phyloP scores from a whole-genome alignment of 495 filamentous ascomycete species.

The Penicillium canariense region DNA sequence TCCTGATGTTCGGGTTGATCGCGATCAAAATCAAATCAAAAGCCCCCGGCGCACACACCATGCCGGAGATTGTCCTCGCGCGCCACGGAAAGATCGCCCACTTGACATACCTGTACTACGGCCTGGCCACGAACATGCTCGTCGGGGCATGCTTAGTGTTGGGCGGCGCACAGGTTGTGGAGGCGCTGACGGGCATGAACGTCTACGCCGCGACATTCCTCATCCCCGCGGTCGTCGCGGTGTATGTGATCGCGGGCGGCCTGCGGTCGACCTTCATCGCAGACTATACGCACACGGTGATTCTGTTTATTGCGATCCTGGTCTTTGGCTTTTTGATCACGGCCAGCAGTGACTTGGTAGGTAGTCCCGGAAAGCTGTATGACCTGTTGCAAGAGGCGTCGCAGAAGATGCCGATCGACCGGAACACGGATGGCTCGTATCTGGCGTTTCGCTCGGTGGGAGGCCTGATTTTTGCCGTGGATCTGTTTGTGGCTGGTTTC shows the following conservation, averaged over 20 bases:
- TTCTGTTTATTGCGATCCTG: constrained; percentile 46
- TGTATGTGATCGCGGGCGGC: constrained; percentile 45
- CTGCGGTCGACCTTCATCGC: constrained; percentile 42
- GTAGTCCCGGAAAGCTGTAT: constrained; percentile 45
- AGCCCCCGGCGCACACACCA: constrained; percentile 38
- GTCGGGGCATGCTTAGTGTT: constrained; percentile 40
- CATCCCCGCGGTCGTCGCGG: constrained; percentile 40
- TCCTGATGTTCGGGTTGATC: constrained; percentile 41
- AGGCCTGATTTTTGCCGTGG: constrained; percentile 41
- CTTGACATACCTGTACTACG: constrained; percentile 39
- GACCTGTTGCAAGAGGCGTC: constrained; percentile 48
- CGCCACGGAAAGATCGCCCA: constrained; percentile 39
- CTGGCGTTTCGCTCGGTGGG: constrained; percentile 50
- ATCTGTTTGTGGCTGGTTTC: constrained; percentile 32
- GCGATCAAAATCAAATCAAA: constrained; percentile 44
- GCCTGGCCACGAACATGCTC: constrained; percentile 45
- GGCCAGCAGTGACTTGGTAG: constrained; percentile 43
- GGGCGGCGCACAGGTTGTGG: constrained; percentile 43
- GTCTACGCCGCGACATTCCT: constrained; percentile 45
- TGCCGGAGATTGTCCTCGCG: constrained; percentile 38
- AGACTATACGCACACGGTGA: constrained; percentile 47
- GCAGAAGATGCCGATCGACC: constrained; percentile 39
- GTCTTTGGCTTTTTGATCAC: constrained; percentile 50
- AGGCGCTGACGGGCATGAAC: constrained; percentile 44
- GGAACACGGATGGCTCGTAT: constrained; percentile 51